Evolutionary conservation across 2,329 filamentous ascomycete species (phyloP).

Genomic region (Aspergillus pseudonomiae): DNA sequence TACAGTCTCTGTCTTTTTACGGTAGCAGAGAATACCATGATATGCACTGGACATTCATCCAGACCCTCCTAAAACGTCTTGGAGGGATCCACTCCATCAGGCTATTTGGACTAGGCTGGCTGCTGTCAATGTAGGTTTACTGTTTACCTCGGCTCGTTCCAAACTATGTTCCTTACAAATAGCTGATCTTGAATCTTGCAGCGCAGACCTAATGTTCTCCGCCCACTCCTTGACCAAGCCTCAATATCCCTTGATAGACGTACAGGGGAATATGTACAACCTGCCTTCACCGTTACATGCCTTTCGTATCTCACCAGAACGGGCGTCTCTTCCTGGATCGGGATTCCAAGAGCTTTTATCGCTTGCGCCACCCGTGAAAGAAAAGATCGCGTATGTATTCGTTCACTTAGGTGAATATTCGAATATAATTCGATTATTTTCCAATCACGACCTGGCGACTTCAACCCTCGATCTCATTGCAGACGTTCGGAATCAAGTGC

Average conservation of each 20-base stretch:
- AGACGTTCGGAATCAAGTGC: constrained; percentile 6
- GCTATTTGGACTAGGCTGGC: constrained; percentile 9
- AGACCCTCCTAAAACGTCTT: constrained; percentile 6
- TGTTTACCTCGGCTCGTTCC: too few species aligned
- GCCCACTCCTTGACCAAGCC: constrained; percentile 11
- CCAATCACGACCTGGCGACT: too few species aligned
- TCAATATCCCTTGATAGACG: constrained; percentile 4
- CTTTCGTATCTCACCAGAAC: neutral
- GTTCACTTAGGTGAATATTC: constrained; percentile 12
- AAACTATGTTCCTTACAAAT: neutral
- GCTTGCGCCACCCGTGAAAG: constrained; percentile 5
- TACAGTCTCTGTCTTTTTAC: constrained; percentile 12
- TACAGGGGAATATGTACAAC: neutral
- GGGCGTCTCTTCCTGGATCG: neutral
- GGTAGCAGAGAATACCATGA: constrained; percentile 13
- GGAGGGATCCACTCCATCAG: constrained; percentile 8
- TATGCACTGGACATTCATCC: constrained; percentile 12
- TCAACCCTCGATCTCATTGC: neutral
- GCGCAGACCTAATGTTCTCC: constrained; percentile 8
- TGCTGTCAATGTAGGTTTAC: neutral
- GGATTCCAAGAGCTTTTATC: constrained; percentile 9
- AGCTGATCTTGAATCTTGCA: neutral
- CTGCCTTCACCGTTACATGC: neutral
- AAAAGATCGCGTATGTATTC: constrained; percentile 3
- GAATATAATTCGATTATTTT: constrained; percentile 3